Evolutionary conservation across 192 early-diverging fungal genomes (phyloP).

Genomic region (Ambispora gerdemannii): DNA sequence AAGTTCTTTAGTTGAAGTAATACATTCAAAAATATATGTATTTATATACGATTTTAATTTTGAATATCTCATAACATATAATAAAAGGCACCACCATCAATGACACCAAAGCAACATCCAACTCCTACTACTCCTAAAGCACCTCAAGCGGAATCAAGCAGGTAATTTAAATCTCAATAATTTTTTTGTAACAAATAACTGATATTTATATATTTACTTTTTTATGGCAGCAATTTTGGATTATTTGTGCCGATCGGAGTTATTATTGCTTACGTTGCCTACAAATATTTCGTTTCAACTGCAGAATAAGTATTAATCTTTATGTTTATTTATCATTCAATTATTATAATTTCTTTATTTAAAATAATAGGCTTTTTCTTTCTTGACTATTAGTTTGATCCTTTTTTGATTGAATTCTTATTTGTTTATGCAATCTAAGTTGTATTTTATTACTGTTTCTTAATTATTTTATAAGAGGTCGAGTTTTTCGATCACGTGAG

Average conservation of each 20-base stretch:
- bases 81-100: constrained; percentile 1
- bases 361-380: no score
- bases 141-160: not conserved
- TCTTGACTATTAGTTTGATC: no score
- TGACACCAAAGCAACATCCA: not conserved
- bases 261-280: constrained; percentile 1
- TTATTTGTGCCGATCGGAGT: not conserved
- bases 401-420: no score
- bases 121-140: not conserved
- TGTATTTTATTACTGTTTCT: no score
- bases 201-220: not conserved
- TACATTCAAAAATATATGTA: not conserved
- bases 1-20: not conserved
- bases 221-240: not conserved
- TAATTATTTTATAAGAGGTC: no score
- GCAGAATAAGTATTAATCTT: no score
- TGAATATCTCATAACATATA: not conserved
- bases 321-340: no score
- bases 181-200: not conserved
- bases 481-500: no score
- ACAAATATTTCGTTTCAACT: not conserved
- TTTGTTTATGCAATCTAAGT: no score
- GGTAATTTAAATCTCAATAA: not conserved
- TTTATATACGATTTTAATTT: not conserved
- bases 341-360: no score